phyloP scores from a whole-genome alignment of 2,329 filamentous ascomycete species.

The Ceratocystis alfenasii region DNA sequence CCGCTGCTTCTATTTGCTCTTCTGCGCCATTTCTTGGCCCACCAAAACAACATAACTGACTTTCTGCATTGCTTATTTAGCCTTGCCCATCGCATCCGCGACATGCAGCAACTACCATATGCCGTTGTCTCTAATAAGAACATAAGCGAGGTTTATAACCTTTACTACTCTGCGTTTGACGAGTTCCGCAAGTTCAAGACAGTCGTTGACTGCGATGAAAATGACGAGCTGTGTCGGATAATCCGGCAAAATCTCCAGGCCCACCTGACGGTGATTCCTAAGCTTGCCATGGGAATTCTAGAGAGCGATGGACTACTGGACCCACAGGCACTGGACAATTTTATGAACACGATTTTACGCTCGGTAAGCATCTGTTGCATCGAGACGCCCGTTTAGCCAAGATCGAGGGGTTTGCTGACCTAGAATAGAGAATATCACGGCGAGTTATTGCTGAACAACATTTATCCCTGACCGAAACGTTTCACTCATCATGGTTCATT shows the following conservation, averaged over 20 bases:
- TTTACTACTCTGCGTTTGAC: conserved; percentile 96
- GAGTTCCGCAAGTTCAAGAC: conserved; percentile 72
- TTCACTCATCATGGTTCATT: conserved; percentile 81
- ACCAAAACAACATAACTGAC: not conserved
- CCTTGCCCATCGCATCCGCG: conserved; percentile 83
- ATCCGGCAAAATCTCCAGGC: conserved; percentile 70
- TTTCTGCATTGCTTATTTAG: conserved; percentile 33
- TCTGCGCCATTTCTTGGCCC: too few relatives aligned
- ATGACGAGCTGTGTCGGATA: conserved; percentile 72
- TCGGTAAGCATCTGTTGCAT: conserved; percentile 47
- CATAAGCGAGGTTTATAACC: conserved; percentile 86
- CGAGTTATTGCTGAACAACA: conserved; percentile 97
- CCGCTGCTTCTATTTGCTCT: too few relatives aligned
- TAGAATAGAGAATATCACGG: conserved; percentile 67
- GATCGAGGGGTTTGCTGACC: not conserved
- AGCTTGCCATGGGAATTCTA: conserved; percentile 84
- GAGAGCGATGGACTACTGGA: conserved; percentile 78
- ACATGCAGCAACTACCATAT: conserved; percentile 94
- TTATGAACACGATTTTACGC: conserved; percentile 88
- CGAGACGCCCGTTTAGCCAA: not conserved
- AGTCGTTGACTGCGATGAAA: conserved; percentile 76
- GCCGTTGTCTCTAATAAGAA: conserved; percentile 92
- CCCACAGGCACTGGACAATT: conserved; percentile 69
- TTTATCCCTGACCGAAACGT: conserved; percentile 86
- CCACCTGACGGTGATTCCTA: conserved; percentile 86